Percentiles rank a stretch among this genome's conserved stretches.
These are phyloP conservation scores for Salix exigua DNA, from an alignment of 345 rosid genomes.

Conservation along the genomic window DNA sequence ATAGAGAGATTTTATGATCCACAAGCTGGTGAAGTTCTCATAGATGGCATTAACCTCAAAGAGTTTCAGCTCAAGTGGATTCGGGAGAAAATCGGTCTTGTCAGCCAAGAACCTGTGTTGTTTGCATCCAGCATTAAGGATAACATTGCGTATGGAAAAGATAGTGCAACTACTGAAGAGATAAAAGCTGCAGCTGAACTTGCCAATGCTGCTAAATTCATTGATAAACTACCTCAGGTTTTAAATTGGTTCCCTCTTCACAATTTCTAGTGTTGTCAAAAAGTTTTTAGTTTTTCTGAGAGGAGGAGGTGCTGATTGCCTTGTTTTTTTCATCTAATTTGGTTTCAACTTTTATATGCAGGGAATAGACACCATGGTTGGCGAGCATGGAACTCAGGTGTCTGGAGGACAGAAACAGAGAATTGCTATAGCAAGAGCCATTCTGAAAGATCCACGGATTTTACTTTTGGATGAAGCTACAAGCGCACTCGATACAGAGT, in stretches of 20 bases:
- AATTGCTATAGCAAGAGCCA: constrained; percentile 36
- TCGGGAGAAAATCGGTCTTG: constrained; percentile 41
- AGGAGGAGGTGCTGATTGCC: neutral
- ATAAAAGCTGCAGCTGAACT: constrained; percentile 31
- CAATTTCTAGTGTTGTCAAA: neutral
- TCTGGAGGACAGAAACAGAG: constrained; percentile 47
- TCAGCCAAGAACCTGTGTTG: too few species aligned
- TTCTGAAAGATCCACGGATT: constrained; percentile 31
- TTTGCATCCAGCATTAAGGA: constrained; percentile 42
- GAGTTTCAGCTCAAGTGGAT: constrained; percentile 46
- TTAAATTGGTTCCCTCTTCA: neutral
- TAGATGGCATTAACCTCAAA: constrained; percentile 39
- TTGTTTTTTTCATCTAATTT: neutral
- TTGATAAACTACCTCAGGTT: constrained; percentile 27
- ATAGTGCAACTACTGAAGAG: constrained; percentile 30
- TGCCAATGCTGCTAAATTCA: constrained; percentile 35
- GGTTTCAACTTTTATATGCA: neutral
- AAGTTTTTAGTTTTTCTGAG: neutral
- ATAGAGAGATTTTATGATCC: constrained; percentile 50
- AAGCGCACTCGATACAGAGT: constrained; percentile 32
- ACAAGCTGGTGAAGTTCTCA: constrained; percentile 38
- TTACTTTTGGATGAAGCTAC: constrained; percentile 39
- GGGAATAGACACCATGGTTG: constrained; percentile 20
- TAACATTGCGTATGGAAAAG: constrained; percentile 41
- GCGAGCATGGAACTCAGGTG: constrained; percentile 24